Base-by-base conservation (phyloP, 306 rosid species). In the Cicer bijugum region DNA sequence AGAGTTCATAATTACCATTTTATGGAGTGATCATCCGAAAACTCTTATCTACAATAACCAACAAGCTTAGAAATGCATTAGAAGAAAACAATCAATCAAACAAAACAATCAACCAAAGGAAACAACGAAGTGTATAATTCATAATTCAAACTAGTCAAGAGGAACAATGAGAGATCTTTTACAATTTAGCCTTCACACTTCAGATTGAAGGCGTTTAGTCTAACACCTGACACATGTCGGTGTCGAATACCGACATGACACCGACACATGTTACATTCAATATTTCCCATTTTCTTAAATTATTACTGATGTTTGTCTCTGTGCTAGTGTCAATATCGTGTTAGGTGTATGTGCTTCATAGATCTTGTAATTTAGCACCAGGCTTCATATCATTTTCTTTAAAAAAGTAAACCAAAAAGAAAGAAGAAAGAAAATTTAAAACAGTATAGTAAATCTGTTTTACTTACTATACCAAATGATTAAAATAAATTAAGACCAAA, bases 11-110 rank as follows among this genome's bases (percentile, higher is more conserved):
- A 77, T 50, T 52, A 45, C n/a, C 67, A 71, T 12, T 52, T 47
- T 73, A 37, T 42, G 15, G 45, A 55, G 56, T 2, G 53, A 57
- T 14, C 19, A 44, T 43, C 15, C 4, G 8, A 14, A 53, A 78
- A 58, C 62, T 68, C 64, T 67, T 62, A 78, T 78, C 69, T 45
- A 60, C 33, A 75, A 28, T 9, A 66, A 62, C 44, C 67, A n/a
- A 67, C 62, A 75, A 67, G 38, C 70, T 11, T 45, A 52, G 50
- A 52, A 51, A 51, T 12, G 75, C 68, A 71, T 78, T 40, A 45
- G 4, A 74, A 20, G 20, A 17, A 77, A 42, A 53, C 28, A 38
- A n/a, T 77, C 81, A 71, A 65, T 47, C 7, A 48, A 28, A 58
- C 10, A 10, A 8, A 23, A 11, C n/a, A 23, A 23, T 23, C 33